Evolutionary conservation across 2,329 filamentous ascomycete species (phyloP).

Genomic region (Albifimbria verrucaria): DNA sequence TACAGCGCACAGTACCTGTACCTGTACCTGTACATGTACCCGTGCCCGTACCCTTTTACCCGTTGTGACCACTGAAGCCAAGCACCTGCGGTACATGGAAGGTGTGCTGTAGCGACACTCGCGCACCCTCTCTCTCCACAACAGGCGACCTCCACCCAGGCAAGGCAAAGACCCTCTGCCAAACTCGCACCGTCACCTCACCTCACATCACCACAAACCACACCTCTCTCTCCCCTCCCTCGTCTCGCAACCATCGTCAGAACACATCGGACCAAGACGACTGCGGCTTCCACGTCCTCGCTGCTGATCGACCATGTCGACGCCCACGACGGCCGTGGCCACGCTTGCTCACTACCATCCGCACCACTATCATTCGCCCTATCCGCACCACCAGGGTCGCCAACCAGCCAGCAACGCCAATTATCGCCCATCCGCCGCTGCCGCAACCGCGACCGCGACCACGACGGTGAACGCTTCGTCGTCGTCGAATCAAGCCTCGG

Average conservation of each 20-base stretch:
- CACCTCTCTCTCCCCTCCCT: background rate
- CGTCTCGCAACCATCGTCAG: background rate
- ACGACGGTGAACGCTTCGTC: slow-evolving; percentile 19
- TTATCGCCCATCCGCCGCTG: slow-evolving; percentile 24
- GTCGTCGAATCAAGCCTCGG: slow-evolving; percentile 12
- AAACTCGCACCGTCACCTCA: background rate
- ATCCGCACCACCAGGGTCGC: slow-evolving; percentile 31
- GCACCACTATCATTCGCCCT: slow-evolving; percentile 57
- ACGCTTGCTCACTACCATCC: slow-evolving; percentile 67
- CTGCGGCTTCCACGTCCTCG: background rate
- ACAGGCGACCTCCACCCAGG: background rate
- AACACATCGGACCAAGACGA: slow-evolving; percentile 4
- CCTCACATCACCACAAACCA: background rate
- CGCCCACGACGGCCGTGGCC: slow-evolving; percentile 73
- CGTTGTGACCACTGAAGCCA: background rate
- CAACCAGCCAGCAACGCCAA: slow-evolving; percentile 21
- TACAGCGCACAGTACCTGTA: too few relatives aligned
- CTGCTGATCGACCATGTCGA: slow-evolving; percentile 59
- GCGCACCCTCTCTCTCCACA: background rate
- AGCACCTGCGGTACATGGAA: background rate
- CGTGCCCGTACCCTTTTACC: too few relatives aligned
- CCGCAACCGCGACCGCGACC: slow-evolving; percentile 19
- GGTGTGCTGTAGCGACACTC: background rate
- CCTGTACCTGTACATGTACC: too few relatives aligned
- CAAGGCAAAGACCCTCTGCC: background rate